Evolutionary conservation across 2,329 filamentous ascomycete species (phyloP).

Genomic region (Ceratocystis lukuohia): DNA sequence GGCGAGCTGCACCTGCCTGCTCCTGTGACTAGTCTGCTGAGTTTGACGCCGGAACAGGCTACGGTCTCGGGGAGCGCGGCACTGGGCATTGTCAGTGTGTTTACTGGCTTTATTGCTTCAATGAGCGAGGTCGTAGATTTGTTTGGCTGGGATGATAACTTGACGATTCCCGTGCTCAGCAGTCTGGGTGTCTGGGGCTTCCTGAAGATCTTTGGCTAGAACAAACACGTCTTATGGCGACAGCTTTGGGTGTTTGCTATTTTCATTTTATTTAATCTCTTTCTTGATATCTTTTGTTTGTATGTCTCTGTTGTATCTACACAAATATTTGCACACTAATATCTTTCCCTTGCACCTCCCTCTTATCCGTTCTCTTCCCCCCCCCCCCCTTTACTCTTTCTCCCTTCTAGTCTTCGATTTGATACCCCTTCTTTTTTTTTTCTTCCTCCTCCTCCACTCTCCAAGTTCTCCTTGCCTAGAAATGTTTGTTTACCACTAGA

Average conservation of each 20-base stretch:
- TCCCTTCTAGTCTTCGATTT: background rate
- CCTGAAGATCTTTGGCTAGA: constrained; percentile 65
- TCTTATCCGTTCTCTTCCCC: background rate
- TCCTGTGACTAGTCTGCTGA: constrained; percentile 43
- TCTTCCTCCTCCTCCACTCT: background rate
- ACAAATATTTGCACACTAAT: constrained; percentile 3
- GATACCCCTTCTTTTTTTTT: background rate
- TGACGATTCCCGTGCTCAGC: constrained; percentile 88
- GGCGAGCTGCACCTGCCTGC: constrained; percentile 59
- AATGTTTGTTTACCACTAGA: background rate
- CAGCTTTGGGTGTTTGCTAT: background rate
- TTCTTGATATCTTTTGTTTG: background rate
- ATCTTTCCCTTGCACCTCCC: background rate
- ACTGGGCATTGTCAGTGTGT: constrained; percentile 66
- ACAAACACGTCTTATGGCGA: background rate
- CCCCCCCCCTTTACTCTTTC: background rate
- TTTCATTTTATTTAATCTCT: constrained; percentile 1
- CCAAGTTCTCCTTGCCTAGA: background rate
- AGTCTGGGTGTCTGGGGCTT: constrained; percentile 84
- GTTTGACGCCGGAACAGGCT: constrained; percentile 43
- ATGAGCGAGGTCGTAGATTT: constrained; percentile 82
- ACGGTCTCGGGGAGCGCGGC: constrained; percentile 59
- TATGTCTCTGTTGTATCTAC: constrained; percentile 1
- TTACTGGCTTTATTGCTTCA: constrained; percentile 78
- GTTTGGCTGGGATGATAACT: constrained; percentile 91